Conservation (phyloP, 805 yeast species). For the Yarrowia sp. region DNA sequence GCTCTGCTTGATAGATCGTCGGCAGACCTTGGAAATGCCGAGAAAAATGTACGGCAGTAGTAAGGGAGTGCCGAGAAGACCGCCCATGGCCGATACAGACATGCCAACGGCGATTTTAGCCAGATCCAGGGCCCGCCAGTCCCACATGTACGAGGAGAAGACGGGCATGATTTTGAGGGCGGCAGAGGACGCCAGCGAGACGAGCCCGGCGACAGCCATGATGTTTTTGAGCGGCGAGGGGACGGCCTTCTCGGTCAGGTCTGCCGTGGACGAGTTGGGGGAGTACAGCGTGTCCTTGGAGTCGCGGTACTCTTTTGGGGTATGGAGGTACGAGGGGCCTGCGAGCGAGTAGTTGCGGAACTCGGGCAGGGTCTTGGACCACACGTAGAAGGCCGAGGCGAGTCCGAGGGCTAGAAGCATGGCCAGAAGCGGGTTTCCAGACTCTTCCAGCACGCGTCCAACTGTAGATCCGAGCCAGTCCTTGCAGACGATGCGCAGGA, state of each 20-base stretch:
- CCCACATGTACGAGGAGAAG: constrained; percentile 21
- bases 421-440: not conserved
- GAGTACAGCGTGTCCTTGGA: constrained; percentile 25
- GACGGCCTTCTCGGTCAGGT: not conserved
- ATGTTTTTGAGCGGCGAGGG: not conserved
- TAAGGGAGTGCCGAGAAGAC: not conserved
- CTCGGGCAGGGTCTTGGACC: constrained; percentile 8
- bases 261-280: constrained; percentile 6
- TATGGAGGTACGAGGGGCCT: not conserved
- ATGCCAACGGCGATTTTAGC: not conserved
- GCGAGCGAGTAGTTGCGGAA: not conserved
- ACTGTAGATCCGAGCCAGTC: constrained; percentile 17
- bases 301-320: constrained; percentile 18
- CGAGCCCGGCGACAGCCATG: not conserved
- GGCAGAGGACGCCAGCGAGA: not conserved
- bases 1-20: not conserved
- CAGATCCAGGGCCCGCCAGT: constrained; percentile 10
- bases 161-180: constrained; percentile 17
- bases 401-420: constrained; percentile 3
- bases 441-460: constrained; percentile 4
- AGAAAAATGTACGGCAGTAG: constrained; percentile 5
- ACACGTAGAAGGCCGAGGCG: not conserved
- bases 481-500: not conserved
- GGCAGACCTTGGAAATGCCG: constrained; percentile 3
- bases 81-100: constrained; percentile 14